These are phyloP conservation scores for Haplosporangium gracile DNA, from an alignment of 192 early-diverging fungal species.

Conservation along the genomic window DNA sequence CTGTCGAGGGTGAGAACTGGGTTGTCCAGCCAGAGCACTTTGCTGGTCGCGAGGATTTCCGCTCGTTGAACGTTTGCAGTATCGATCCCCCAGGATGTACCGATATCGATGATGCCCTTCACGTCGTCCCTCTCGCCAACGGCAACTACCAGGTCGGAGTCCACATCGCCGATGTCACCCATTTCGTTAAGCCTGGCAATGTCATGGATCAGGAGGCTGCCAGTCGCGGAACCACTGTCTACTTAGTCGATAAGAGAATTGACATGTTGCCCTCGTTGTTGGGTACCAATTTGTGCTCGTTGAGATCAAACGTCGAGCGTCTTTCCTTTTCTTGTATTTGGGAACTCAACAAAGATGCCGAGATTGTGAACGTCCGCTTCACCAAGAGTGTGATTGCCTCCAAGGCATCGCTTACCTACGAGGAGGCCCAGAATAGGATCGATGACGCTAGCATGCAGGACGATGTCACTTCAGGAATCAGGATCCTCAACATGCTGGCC, in stretches of 20 bases:
- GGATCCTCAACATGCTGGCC: conserved; percentile 82
- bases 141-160: conserved; percentile 92
- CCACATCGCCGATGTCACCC: conserved; percentile 97
- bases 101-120: conserved; percentile 99
- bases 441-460: conserved; percentile 76
- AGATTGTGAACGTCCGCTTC: conserved; percentile 83
- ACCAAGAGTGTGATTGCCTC: conserved; percentile 92
- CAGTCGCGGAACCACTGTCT: conserved; percentile 91
- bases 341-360: conserved; percentile 72
- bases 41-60: conserved; percentile 82
- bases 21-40: conserved; percentile 80
- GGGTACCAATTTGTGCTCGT: conserved; percentile 81
- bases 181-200: conserved; percentile 87
- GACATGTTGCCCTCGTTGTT: conserved; percentile 96
- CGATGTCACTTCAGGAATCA: conserved; percentile 78
- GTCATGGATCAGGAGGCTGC: conserved; percentile 91
- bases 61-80: conserved; percentile 89
- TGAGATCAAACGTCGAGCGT: conserved; percentile 90
- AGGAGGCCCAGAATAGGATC: conserved; percentile 92
- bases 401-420: conserved; percentile 94
- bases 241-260: conserved; percentile 90
- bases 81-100: conserved; percentile 99
- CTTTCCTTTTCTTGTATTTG: conserved; percentile 94
- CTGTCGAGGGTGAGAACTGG: conserved; percentile 91
- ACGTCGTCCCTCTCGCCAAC: conserved; percentile 82